A percentile compares a stretch with the other conserved stretches of the same genome.
Conservation (phyloP, 1,139 yeast genomes). For the Magnusiomyces paraingens region DNA sequence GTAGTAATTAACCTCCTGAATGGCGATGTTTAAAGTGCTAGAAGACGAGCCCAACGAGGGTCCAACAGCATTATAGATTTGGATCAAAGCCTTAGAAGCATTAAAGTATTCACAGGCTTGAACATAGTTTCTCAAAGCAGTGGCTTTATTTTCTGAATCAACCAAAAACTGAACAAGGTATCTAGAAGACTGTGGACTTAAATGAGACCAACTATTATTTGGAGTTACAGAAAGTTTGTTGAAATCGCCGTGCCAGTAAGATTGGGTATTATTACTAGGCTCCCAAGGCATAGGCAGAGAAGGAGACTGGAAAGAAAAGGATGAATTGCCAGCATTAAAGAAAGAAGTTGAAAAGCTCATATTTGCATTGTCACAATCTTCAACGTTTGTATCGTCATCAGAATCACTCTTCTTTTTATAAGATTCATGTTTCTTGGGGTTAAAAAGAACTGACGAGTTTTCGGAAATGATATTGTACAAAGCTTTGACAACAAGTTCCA, state of each 20-base stretch:
- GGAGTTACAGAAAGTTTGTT: background rate
- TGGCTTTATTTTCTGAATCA: slow-evolving; percentile 21
- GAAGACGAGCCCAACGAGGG: background rate
- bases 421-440: background rate
- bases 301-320: no score
- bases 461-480: slow-evolving; percentile 10
- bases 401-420: background rate
- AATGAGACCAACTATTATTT: background rate
- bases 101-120: slow-evolving; percentile 25
- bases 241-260: slow-evolving; percentile 1
- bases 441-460: slow-evolving; percentile 7
- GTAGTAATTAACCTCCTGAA: slow-evolving; percentile 20
- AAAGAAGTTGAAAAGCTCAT: no score
- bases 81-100: slow-evolving; percentile 22
- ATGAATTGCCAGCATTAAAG: no score
- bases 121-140: slow-evolving; percentile 22
- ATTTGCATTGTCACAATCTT: no score
- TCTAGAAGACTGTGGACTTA: slow-evolving; percentile 6
- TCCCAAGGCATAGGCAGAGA: no score
- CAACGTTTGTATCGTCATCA: background rate
- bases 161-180: slow-evolving; percentile 20
- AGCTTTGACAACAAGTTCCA: slow-evolving; percentile 10
- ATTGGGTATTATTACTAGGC: background rate
- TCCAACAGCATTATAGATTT: slow-evolving; percentile 20
- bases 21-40: no score